These are phyloP conservation scores for Lophiotrema nucula DNA, from an alignment of 495 filamentous ascomycete genomes.

Conservation along the genomic window DNA sequence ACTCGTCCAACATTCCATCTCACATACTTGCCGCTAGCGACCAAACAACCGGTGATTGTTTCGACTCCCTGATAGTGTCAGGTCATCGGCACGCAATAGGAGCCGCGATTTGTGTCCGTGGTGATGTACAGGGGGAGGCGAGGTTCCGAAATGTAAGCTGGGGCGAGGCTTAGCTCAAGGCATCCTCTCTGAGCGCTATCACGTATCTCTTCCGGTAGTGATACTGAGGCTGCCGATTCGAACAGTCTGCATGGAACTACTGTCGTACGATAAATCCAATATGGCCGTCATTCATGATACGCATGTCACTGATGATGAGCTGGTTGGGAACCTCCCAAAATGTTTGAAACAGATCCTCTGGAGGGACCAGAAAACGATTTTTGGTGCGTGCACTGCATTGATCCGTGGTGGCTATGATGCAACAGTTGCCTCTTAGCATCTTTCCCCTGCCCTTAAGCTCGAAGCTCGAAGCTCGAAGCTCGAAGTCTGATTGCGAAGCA, in stretches of 20 bases:
- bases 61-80: conserved; percentile 1
- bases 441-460: not conserved
- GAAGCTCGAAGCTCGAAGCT: not conserved
- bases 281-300: too few species aligned
- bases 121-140: conserved; percentile 10
- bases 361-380: too few species aligned
- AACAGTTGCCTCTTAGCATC: not conserved
- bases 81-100: not conserved
- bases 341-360: not conserved
- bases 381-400: too few species aligned
- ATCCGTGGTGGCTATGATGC: not conserved
- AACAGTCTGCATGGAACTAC: too few species aligned
- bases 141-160: conserved; percentile 4
- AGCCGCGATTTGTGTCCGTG: not conserved
- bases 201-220: not conserved
- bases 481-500: too few species aligned
- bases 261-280: too few species aligned
- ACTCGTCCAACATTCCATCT: too few species aligned
- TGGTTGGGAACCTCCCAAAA: too few species aligned
- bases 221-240: not conserved
- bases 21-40: too few species aligned
- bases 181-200: not conserved
- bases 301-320: too few species aligned
- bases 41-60: too few species aligned
- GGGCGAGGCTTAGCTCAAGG: conserved; percentile 25